Conservation (phyloP, 2,329 filamentous ascomycete genomes). For the Plenodomus biglobosus region DNA sequence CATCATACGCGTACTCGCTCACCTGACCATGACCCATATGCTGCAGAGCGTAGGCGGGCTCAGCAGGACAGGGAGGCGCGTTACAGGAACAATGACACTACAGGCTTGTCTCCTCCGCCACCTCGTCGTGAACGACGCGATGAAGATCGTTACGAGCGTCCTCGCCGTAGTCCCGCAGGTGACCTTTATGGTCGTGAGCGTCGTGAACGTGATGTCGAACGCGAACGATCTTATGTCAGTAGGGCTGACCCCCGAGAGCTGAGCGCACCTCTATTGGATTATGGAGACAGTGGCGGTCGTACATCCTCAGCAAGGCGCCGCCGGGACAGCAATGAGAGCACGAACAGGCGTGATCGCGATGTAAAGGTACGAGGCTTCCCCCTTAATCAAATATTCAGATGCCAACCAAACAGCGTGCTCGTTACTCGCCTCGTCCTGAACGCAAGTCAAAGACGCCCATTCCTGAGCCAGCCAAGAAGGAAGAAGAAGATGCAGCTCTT, state of each 20-base stretch:
- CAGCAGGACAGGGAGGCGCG: conserved; percentile 93
- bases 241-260: conserved; percentile 75
- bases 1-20: conserved; percentile 72
- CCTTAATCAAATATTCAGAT: conserved; percentile 2
- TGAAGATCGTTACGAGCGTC: conserved; percentile 46
- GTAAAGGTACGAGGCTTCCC: conserved; percentile 43
- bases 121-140: conserved; percentile 47
- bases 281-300: conserved; percentile 65
- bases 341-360: conserved; percentile 47
- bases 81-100: conserved; percentile 79
- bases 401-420: conserved; percentile 43
- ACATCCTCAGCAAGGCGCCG: conserved; percentile 67
- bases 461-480: conserved; percentile 39
- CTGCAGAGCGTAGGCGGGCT: conserved; percentile 90
- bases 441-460: conserved; percentile 60
- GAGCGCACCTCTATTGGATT: conserved; percentile 84
- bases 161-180: conserved; percentile 60
- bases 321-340: conserved; percentile 67
- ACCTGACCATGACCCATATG: conserved; percentile 91
- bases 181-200: conserved; percentile 82
- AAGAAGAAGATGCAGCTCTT: conserved; percentile 64
- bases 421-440: conserved; percentile 58
- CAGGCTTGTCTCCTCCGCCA: conserved; percentile 57
- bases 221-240: conserved; percentile 77
- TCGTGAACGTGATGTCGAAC: conserved; percentile 83